Evolutionary conservation across 2,329 filamentous ascomycete genomes (phyloP), one percentile per base, ranked within the genome.

Genomic region (Aspergillus tamarii): DNA sequence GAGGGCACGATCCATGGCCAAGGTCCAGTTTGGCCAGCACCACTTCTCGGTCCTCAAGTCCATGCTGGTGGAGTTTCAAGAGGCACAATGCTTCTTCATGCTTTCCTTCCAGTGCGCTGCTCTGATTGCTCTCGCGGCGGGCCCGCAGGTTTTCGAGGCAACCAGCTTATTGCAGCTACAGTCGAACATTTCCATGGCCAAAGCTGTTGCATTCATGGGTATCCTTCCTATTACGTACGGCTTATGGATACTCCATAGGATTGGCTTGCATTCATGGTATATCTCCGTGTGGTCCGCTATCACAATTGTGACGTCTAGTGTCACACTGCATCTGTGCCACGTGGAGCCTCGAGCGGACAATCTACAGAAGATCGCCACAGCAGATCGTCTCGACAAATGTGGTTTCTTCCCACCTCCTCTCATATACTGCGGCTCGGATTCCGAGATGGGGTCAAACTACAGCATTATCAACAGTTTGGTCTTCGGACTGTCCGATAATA

Each of bases 51-150:
- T 63, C 4, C 45, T 64, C 16, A 58, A 62, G 34, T 56, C 59
- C 7, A 59, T 61, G 10, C 26, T 66, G 36, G 63, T 63, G 41
- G 65, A 65, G 23, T 63, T 62, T n/a, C 64, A 61, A 28, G 60
- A 64, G 39, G 36, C 64, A 2, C 59, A 63, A 43, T 65, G 61
- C 52, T 62, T 59, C 32, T 59, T 64, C 41, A 64, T 64, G 59
- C 41, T 64, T 8, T 56, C 56, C 10, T 61, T 59, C 43, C 55
- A 59, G 32, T 55, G 52, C 8, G 52, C 52, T 16, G 32, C 34
- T 14, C 52, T 55, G 32, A 55, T 55, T 26, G 52, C 32, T 36
- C 52, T 55, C 8, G 52, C 52, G 21, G 52, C 52, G 14, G 52
- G 52, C 32, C 32, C 32, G 32, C 52, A 55, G 34, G 52, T 55